Base-by-base conservation (phyloP, 306 rosid species). In the Calophaca sinica region DNA sequence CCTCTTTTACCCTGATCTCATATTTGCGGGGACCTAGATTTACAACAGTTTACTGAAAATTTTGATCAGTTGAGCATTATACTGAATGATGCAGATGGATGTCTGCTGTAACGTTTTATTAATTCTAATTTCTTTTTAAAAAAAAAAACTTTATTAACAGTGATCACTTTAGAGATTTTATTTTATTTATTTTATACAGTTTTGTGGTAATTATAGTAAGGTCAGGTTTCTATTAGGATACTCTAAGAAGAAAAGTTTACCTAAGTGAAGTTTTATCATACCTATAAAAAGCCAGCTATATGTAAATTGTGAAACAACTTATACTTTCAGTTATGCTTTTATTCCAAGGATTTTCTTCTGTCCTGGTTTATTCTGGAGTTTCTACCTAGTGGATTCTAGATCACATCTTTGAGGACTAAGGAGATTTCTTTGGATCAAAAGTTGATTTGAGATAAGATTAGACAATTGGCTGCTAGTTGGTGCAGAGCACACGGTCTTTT, bases 291-390 rank as follows among this genome's bases (percentile, higher is more conserved):
- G 28, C 80, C 72, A 31, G 66, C 73, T 52, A 65, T 52, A 46
- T 11, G 38, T 76, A 42, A 65, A 67, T 29, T 53, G 58, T 42
- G 73, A 61, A 54, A 53, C 79, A 38, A 64, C 73, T 75, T 53
- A 64, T 39, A 39, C n/a, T 64, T 28, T 29, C 52, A 9, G 53
- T 64, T 41, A 64, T 52, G 57, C 59, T 52, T 75, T 52, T 75
- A 64, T 75, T 51, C 80, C 52, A 53, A 3, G 29, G 41, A 53
- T 31, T 15, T 38, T 54, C 33, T 12, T n/a, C 5, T 36, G 20
- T 12, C 53, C 28, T 62, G 35, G 55, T 53, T n/a, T 75, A 50
- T 68, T 77, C 6, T 32, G 48, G 74, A 52, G 54, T 44, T 64
- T 53, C 66, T 29, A 61, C 13, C 54, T 6, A 62, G 32, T 12